Base-by-base conservation (phyloP, 192 early-diverging fungal genomes). In the Mortierella claussenii region DNA sequence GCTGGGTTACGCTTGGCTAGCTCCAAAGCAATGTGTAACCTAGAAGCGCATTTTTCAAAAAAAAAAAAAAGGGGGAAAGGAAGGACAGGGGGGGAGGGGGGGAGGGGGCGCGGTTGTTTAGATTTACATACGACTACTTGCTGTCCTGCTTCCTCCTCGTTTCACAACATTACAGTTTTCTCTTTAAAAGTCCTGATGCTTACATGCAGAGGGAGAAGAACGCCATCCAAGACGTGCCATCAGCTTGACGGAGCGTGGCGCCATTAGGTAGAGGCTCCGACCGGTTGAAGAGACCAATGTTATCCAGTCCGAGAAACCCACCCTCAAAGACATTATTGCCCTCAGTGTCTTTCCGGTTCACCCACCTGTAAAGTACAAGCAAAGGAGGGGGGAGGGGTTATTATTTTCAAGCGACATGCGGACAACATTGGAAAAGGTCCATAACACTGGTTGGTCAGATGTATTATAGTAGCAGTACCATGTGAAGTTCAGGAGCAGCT, bases 201-300 rank as follows among this genome's bases (percentile, higher is more conserved):
- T 63, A 71, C 73, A 76, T 76, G 65, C 58, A 62, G 0, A 76
- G 64, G 8, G 73, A 76, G 34, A 76, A 76, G 30, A 85, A 76
- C 3, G 83, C 83, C 84, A 86, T 86, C 85, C 85, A 86, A 8
- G 69, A 65, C 2, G 85, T 86, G 9, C 81, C 85, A 31, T 86
- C 85, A 3, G 85, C 83, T 32, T 86, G 85, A 4, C 83, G 60
- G 10, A 86, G 54, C 4, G 63, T 51, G 0, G 80, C 85, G 0
- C 81, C 81, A 42, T 74, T 76, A 32, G 83, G 83, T 36, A 82
- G 47, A 3, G 68, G 62, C 67, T 86, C 85, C 9, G 78, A 78
- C 32, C 85, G 83, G 59, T 86, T 85, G 68, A 86, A 86, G 12
- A 85, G 79, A 20, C 79, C 83, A 55, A 86, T 86, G 55, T 86